A percentile compares a stretch with the other conserved stretches of the same genome.
These are phyloP conservation scores for Eremothecium gossypii DNA, from an alignment of 1,139 yeast genomes.

Conservation along the genomic window DNA sequence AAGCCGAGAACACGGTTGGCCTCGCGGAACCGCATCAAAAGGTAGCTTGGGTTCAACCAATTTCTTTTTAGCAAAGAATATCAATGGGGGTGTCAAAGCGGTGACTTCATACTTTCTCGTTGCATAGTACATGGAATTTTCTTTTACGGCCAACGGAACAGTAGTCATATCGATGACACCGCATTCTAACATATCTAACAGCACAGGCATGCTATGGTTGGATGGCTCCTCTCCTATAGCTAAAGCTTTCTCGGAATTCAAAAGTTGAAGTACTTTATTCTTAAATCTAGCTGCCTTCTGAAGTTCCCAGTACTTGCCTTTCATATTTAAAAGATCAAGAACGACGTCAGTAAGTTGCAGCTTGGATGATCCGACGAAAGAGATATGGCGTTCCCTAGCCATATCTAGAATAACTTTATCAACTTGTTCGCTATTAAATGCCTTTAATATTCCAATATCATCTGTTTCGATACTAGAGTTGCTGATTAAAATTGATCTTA, in stretches of 20 bases:
- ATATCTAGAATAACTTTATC: conserved; percentile 28
- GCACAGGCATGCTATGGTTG: conserved; percentile 20
- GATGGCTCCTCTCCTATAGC: conserved; percentile 23
- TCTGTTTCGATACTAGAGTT: conserved; percentile 13
- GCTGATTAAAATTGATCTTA: conserved; percentile 25
- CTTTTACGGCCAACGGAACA: conserved; percentile 18
- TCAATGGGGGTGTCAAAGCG: conserved; percentile 26
- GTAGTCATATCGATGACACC: conserved; percentile 13
- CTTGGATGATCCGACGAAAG: conserved; percentile 21
- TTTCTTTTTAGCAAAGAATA: conserved; percentile 9
- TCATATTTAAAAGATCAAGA: conserved; percentile 18
- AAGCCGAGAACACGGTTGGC: conserved; percentile 53
- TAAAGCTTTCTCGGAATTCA: conserved; percentile 19
- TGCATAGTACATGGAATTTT: conserved; percentile 23
- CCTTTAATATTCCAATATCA: conserved; percentile 18
- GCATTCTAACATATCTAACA: conserved; percentile 20
- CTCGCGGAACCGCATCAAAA: conserved; percentile 38
- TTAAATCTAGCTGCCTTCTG: conserved; percentile 14
- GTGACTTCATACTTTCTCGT: conserved; percentile 27
- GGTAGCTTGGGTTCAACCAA: conserved; percentile 4
- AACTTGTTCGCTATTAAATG: conserved; percentile 19
- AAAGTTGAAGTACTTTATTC: conserved; percentile 15
- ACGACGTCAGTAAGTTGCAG: conserved; percentile 21
- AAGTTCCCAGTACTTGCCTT: conserved; percentile 18
- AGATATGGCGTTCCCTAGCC: conserved; percentile 28